Conservation (phyloP, 441 rosid genomes). For the Erodium trifolium region DNA sequence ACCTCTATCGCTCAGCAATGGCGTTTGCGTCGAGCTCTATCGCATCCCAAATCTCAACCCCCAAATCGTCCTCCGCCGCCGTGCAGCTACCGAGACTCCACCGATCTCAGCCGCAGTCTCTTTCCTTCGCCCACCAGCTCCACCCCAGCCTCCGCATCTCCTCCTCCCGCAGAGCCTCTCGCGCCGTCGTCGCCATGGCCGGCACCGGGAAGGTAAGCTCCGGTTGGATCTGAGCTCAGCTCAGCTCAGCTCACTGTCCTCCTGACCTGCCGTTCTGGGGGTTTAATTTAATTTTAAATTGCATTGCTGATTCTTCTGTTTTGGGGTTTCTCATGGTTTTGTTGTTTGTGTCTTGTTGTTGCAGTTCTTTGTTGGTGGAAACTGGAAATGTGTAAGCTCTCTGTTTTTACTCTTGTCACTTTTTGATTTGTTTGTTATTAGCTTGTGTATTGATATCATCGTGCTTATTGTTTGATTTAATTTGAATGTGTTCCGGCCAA, state of each 20-base stretch:
- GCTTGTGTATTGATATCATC: neutral
- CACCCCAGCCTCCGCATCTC: constrained; percentile 40
- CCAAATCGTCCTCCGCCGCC: constrained; percentile 28
- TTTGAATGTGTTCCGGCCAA: too few species aligned
- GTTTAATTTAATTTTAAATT: too few species aligned
- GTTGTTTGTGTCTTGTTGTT: constrained; percentile 19
- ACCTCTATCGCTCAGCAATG: constrained; percentile 25
- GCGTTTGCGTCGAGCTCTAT: constrained; percentile 43
- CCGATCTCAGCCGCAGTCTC: constrained; percentile 29
- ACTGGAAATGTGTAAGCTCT: constrained; percentile 92
- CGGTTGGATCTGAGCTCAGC: neutral
- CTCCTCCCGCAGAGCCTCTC: constrained; percentile 41
- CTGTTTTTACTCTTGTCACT: constrained; percentile 3
- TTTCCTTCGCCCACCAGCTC: constrained; percentile 35
- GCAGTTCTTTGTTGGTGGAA: constrained; percentile 98
- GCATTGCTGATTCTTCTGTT: neutral
- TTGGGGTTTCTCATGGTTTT: constrained; percentile 2
- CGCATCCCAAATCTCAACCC: constrained; percentile 29
- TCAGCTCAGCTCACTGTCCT: neutral
- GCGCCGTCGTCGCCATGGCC: constrained; percentile 72
- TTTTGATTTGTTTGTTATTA: neutral
- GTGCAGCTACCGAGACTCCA: constrained; percentile 50
- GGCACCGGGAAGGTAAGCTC: constrained; percentile 67
- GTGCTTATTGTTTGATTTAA: neutral
- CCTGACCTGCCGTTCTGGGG: neutral